These are phyloP conservation scores for Podila epigama DNA, from an alignment of 192 early-diverging fungal genomes.

Conservation along the genomic window DNA sequence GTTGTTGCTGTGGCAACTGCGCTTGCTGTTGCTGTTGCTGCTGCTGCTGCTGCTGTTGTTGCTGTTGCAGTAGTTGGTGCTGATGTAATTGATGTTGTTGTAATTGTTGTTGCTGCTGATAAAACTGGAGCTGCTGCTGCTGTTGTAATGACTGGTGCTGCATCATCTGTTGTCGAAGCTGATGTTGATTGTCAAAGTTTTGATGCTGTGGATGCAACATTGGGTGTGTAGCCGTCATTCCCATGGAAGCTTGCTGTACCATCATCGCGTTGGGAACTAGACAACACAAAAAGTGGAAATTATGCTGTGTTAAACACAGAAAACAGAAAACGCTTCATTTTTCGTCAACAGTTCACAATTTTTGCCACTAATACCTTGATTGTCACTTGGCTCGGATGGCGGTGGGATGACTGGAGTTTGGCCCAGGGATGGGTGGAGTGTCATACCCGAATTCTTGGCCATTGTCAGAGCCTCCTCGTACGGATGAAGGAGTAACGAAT, in stretches of 20 bases:
- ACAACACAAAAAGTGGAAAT: background rate
- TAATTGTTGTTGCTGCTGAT: constrained; percentile 15
- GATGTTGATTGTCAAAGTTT: constrained; percentile 8
- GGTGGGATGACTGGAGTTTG: constrained; percentile 26
- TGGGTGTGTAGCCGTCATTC: constrained; percentile 18
- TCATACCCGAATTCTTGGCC: constrained; percentile 36
- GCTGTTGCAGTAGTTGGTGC: constrained; percentile 31
- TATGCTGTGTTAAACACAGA: background rate
- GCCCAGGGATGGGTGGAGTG: constrained; percentile 36
- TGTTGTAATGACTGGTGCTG: constrained; percentile 18
- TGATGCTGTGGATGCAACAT: constrained; percentile 31
- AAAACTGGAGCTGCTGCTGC: constrained; percentile 10
- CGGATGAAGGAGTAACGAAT: constrained; percentile 39
- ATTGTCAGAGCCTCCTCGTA: constrained; percentile 36
- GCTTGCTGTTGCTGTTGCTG: constrained; percentile 14
- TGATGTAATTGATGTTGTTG: constrained; percentile 33
- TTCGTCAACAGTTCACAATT: too few relatives aligned
- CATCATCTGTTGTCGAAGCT: constrained; percentile 18
- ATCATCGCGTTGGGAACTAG: background rate
- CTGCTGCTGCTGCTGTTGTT: constrained; percentile 24
- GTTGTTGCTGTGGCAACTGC: constrained; percentile 17
- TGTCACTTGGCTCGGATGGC: constrained; percentile 22
- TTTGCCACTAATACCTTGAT: too few relatives aligned
- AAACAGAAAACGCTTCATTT: too few relatives aligned
- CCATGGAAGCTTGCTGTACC: constrained; percentile 17